A percentile compares a stretch with the other conserved stretches of the same genome.
Conservation (phyloP, 345 rosid species). For the Pelargonium nanum region DNA sequence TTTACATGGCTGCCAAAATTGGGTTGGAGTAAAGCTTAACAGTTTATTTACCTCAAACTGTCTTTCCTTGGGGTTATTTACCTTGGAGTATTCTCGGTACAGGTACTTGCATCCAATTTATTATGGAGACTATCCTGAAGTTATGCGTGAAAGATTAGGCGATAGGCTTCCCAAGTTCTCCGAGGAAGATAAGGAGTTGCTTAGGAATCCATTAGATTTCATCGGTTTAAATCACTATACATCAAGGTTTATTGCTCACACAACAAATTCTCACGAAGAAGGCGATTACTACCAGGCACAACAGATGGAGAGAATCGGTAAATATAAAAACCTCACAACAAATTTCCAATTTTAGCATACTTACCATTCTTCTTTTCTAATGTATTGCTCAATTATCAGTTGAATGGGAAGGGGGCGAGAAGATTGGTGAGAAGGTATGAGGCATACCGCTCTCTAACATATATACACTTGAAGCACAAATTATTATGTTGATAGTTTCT, state of each 20-base stretch:
- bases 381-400: conserved; percentile 25
- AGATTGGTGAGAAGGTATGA: conserved; percentile 68
- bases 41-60: too few relatives aligned
- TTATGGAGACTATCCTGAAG: conserved; percentile 73
- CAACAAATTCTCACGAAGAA: conserved; percentile 29
- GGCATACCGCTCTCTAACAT: conserved; percentile 1
- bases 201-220: conserved; percentile 57
- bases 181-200: conserved; percentile 52
- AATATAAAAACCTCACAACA: conserved; percentile 1
- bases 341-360: background rate
- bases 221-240: conserved; percentile 87
- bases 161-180: conserved; percentile 62
- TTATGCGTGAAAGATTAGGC: conserved; percentile 56
- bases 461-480: background rate
- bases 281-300: conserved; percentile 47
- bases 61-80: background rate
- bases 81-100: background rate
- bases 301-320: conserved; percentile 56
- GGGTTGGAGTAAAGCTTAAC: too few relatives aligned
- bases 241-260: conserved; percentile 62
- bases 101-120: conserved; percentile 80
- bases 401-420: conserved; percentile 67
- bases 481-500: conserved; percentile 1
- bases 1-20: too few relatives aligned
- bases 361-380: conserved; percentile 3